These are phyloP conservation scores for Lasiodiplodia sp. DNA, from an alignment of 2,329 filamentous ascomycete genomes.

Conservation along the genomic window DNA sequence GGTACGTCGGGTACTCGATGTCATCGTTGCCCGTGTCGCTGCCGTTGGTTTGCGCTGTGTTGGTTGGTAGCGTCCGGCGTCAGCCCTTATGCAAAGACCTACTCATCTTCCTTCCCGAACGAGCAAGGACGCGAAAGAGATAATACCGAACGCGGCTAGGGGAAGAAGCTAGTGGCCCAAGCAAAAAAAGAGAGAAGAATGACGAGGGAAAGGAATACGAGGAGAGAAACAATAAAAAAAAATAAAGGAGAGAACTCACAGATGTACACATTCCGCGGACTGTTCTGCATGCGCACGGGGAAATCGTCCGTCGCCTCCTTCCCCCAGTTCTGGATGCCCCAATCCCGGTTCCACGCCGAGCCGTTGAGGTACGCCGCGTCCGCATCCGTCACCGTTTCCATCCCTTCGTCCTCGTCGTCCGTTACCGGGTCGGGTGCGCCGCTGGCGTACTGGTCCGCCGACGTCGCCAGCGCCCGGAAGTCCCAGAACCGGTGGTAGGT, in stretches of 20 bases:
- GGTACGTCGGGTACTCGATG: constrained; percentile 46
- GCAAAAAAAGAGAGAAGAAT: no score
- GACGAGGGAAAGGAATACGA: not conserved
- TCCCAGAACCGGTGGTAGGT: constrained; percentile 61
- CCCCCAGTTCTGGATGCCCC: constrained; percentile 55
- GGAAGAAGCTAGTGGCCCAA: no score
- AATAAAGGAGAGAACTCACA: constrained; percentile 27
- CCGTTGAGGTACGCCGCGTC: constrained; percentile 43
- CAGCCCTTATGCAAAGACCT: not conserved
- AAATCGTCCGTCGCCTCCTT: constrained; percentile 47
- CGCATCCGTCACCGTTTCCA: constrained; percentile 32
- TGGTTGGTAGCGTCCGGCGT: no score
- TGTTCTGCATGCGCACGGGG: constrained; percentile 55
- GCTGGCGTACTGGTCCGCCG: constrained; percentile 36
- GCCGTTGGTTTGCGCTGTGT: constrained; percentile 34
- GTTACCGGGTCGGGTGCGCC: constrained; percentile 39
- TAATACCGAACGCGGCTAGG: no score
- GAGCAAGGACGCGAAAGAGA: not conserved
- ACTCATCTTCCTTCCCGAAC: not conserved
- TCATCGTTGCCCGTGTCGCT: constrained; percentile 39
- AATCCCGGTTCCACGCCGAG: constrained; percentile 46
- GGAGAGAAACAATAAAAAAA: not conserved
- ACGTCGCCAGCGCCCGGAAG: constrained; percentile 54
- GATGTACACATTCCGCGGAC: constrained; percentile 56
- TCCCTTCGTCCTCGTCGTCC: constrained; percentile 34